Evolutionary conservation across 306 rosid genomes (phyloP).

Genomic region (Vigna nakashimae): DNA sequence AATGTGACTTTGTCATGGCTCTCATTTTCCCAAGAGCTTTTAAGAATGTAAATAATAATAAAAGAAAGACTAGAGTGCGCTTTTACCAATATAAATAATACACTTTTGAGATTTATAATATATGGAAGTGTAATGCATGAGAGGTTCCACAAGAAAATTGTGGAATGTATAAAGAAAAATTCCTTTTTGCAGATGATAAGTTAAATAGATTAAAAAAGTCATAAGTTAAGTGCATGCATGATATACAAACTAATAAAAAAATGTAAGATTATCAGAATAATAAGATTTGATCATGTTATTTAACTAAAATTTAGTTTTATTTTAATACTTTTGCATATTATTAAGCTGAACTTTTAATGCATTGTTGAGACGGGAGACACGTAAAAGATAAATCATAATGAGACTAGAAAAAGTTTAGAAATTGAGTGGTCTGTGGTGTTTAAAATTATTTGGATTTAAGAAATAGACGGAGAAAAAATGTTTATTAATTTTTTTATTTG

Average conservation of each 20-base stretch:
- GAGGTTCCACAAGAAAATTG: no score
- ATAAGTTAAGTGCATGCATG: not conserved
- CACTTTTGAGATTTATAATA: no score
- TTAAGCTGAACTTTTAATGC: not conserved
- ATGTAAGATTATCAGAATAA: not conserved
- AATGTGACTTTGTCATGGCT: not conserved
- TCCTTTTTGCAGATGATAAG: no score
- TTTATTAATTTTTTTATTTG: no score
- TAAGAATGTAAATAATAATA: no score
- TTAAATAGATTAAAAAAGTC: not conserved
- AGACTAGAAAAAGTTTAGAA: not conserved
- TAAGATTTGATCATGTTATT: not conserved
- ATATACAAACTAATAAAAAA: not conserved
- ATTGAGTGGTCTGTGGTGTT: not conserved
- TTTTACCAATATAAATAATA: no score
- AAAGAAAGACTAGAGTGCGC: no score
- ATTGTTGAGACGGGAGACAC: not conserved
- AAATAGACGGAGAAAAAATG: not conserved
- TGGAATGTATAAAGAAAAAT: no score
- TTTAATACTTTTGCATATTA: not conserved
- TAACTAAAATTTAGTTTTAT: not conserved
- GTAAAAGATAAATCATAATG: not conserved
- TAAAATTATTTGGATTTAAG: not conserved
- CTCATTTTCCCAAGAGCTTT: no score
- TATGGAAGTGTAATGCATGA: no score